Base-by-base conservation (phyloP, 352 stramenopile genomes). In the Peronospora destructor region DNA sequence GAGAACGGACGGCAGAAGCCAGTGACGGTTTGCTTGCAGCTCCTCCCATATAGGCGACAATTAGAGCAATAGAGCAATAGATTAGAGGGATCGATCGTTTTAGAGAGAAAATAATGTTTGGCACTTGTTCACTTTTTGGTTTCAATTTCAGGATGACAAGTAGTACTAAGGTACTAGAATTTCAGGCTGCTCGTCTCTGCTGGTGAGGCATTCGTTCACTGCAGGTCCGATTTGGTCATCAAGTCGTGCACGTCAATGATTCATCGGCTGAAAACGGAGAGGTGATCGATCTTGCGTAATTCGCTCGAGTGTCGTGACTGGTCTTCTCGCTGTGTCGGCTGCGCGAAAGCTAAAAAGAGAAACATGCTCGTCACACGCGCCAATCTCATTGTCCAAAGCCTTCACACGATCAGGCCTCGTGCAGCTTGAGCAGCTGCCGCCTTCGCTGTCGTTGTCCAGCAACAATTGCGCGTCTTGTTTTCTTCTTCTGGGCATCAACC, bases 1-100 rank as follows among this genome's bases (percentile, higher is more conserved):
- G 61, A 16, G 36, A 45, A 11, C 47, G 48, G 9, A 53, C 35
- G 14, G 42, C 49, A 8, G 58, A 59, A 13, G 47, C 23, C 4
- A 52, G 53, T 7, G 45, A 32, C 11, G 55, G 56, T 49, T 72
- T 76, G 50, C 55, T 73, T 9, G 52, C 32, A 5, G 55, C 53
- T 6, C 52, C 45, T 32, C 66, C 66, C 66, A 76, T 75, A 2
- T 3, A 32, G 7, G 10, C 28, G 10, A 32, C 28, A 32, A 32
- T 12, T 32, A 11, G 7, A 32, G 6, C 1, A 32, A 32, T 32
- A 12, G 28, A 32, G 28, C n/a, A n/a, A n/a, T 11, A 0, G 28
- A 32, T 9, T 32, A 32, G 28, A 32, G 28, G 10, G 1, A 32
- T 32, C 28, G 28, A n/a, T n/a, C 3, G 3, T 21, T 21, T 21